Percentiles rank a stretch among this genome's conserved stretches.
phyloP scores from a whole-genome alignment of 768 basidiomycete species.

The Hysterangium stoloniferum region DNA sequence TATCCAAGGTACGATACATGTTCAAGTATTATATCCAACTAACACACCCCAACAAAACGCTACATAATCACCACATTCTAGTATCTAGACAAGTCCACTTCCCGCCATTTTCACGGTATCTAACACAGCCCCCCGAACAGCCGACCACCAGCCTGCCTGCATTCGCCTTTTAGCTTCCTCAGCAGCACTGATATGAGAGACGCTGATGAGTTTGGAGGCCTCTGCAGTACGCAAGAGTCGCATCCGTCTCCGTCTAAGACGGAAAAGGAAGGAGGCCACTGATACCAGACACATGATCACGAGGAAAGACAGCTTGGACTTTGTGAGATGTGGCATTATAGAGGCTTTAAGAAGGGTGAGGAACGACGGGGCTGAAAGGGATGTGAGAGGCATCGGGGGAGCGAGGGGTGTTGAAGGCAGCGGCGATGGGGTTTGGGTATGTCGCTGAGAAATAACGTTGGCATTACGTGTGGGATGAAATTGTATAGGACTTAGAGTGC shows the following conservation, averaged over 20 bases:
- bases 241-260: conserved; percentile 37
- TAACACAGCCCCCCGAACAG: conserved; percentile 41
- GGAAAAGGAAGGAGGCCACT: conserved; percentile 40
- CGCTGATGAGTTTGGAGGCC: not conserved
- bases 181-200: conserved; percentile 32
- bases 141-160: conserved; percentile 40
- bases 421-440: conserved; percentile 20
- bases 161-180: conserved; percentile 53
- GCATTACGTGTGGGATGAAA: conserved; percentile 18
- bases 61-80: no score
- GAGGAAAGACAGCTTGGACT: conserved; percentile 42
- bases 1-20: no score
- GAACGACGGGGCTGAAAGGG: conserved; percentile 9
- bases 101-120: conserved; percentile 76
- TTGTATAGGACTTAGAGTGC: conserved; percentile 19
- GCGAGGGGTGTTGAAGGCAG: conserved; percentile 11
- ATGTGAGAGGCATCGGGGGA: conserved; percentile 14
- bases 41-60: no score
- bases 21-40: no score
- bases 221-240: conserved; percentile 15
- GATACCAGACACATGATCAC: conserved; percentile 34
- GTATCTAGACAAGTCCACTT: conserved; percentile 55
- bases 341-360: conserved; percentile 42
- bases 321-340: conserved; percentile 39
- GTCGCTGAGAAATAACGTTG: conserved; percentile 21